Base-by-base conservation (phyloP, 768 basidiomycete genomes). In the Plicaturopsis crispa region DNA sequence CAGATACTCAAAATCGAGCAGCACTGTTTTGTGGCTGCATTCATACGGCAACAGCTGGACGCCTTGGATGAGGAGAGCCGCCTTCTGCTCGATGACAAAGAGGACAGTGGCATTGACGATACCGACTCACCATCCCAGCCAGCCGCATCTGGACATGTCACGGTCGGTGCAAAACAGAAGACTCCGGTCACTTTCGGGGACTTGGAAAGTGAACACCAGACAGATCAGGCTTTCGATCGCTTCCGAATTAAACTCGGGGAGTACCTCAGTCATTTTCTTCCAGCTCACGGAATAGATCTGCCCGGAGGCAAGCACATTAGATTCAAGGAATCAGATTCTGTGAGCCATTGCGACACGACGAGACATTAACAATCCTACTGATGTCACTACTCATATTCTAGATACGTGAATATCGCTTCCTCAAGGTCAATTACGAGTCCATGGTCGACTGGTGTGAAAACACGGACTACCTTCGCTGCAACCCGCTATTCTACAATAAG, bases 401-500 rank as follows among this genome's bases (percentile, higher is more conserved):
- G 51, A 45, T 61, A 5, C 45, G 37, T 3, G 50, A 54, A 21
- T 44, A 55, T 30, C 33, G 26, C 4, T 57, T 42, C 31, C 39
- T 63, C 18, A 53, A 45, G 33, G 39, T 60, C 12, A 43, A 51
- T 18, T 64, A 58, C 44, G 48, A 43, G 11, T 60, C 51, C 0
- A 36, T 24, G 1, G 39, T 56, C 7, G 47, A 59, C 42, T 66
- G 61, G 62, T 20, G 35, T 6, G 19, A 45, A 16, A 41, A 40
- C 3, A 50, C 45, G 1, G 54, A 67, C 38, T 46, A 55, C 21
- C 46, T 67, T 1, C 41, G 44, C 3, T 59, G 51, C 44, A 62
- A 53, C 36, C 57, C 60, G 6, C 34, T 31, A 0, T 67, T 66
- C 41, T 46, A 51, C 28, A 26, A 43, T 0, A 17, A 31, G 2